Percentiles rank a stretch among this genome's conserved stretches.
Evolutionary conservation across 2,329 filamentous ascomycete genomes (phyloP).

Genomic region (Nectriaceae sp.): DNA sequence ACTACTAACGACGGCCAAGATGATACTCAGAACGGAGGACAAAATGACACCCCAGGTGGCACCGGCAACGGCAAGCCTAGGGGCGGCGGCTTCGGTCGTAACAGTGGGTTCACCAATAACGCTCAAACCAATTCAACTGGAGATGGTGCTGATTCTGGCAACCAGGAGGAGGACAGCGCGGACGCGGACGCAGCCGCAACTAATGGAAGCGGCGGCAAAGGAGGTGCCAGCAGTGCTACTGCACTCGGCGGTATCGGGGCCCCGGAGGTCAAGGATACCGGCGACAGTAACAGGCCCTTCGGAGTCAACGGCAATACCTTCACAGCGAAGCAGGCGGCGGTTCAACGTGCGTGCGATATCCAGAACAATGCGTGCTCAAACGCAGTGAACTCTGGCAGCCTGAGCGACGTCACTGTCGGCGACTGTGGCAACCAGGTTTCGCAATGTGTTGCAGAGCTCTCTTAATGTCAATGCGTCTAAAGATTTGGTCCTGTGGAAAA

Average conservation of each 20-base stretch:
- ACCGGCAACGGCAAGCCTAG: slow-evolving; percentile 4
- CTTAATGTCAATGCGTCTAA: no score
- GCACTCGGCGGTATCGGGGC: slow-evolving; percentile 55
- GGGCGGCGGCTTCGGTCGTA: slow-evolving; percentile 2
- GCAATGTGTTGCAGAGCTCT: slow-evolving; percentile 41
- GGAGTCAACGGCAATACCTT: slow-evolving; percentile 59
- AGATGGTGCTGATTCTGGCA: slow-evolving; percentile 11
- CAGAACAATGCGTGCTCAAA: slow-evolving; percentile 64
- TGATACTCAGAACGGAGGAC: slow-evolving; percentile 7
- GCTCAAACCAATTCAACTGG: not conserved
- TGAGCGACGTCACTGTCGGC: slow-evolving; percentile 41
- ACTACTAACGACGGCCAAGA: slow-evolving; percentile 10
- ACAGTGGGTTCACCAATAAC: not conserved
- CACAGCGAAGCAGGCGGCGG: slow-evolving; percentile 54
- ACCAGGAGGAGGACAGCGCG: slow-evolving; percentile 13
- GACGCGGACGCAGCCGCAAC: slow-evolving; percentile 12
- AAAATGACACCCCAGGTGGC: slow-evolving; percentile 1
- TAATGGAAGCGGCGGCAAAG: slow-evolving; percentile 20
- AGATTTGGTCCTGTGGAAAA: no score
- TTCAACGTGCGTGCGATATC: slow-evolving; percentile 62
- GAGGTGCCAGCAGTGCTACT: slow-evolving; percentile 29
- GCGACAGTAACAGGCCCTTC: slow-evolving; percentile 54
- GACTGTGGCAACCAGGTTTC: slow-evolving; percentile 59
- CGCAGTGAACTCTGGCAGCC: slow-evolving; percentile 53
- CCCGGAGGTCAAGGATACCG: slow-evolving; percentile 50